Conservation (phyloP, 2,329 filamentous ascomycete species). For the Phyllosticta ampelicida region DNA sequence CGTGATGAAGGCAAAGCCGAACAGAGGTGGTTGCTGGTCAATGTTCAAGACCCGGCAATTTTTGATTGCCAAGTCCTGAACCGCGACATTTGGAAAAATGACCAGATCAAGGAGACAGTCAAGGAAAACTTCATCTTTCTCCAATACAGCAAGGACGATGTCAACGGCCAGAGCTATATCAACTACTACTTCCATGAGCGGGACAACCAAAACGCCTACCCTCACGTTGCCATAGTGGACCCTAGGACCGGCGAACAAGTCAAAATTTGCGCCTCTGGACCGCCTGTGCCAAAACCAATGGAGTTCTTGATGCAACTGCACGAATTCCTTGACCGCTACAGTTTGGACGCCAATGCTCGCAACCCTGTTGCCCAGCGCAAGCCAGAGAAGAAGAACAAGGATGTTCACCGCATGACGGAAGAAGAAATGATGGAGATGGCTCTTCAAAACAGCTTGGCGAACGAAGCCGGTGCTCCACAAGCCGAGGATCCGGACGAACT, state of each 20-base stretch:
- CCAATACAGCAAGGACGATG: constrained; percentile 83
- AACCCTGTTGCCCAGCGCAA: constrained; percentile 81
- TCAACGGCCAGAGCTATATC: constrained; percentile 66
- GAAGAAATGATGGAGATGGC: constrained; percentile 97
- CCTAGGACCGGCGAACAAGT: constrained; percentile 94
- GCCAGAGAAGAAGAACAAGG: constrained; percentile 58
- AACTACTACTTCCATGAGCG: constrained; percentile 79
- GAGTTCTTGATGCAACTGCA: constrained; percentile 88
- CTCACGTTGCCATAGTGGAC: constrained; percentile 91
- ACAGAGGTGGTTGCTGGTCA: constrained; percentile 91
- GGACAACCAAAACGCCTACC: constrained; percentile 81
- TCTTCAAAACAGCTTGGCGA: constrained; percentile 72
- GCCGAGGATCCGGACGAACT: constrained; percentile 77
- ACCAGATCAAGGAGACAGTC: constrained; percentile 65
- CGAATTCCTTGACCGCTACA: constrained; percentile 96
- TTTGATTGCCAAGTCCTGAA: constrained; percentile 95
- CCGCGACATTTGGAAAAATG: constrained; percentile 90
- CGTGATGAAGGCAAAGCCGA: constrained; percentile 75
- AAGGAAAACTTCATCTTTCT: constrained; percentile 91
- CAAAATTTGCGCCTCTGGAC: constrained; percentile 77
- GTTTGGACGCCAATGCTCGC: constrained; percentile 74
- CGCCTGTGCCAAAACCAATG: constrained; percentile 59
- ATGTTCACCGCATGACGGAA: constrained; percentile 84
- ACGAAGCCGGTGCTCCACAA: constrained; percentile 40
- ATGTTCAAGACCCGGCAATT: constrained; percentile 84